Conservation (phyloP, 257 asterid genomes). For the Solanum pimpinellifolium region DNA sequence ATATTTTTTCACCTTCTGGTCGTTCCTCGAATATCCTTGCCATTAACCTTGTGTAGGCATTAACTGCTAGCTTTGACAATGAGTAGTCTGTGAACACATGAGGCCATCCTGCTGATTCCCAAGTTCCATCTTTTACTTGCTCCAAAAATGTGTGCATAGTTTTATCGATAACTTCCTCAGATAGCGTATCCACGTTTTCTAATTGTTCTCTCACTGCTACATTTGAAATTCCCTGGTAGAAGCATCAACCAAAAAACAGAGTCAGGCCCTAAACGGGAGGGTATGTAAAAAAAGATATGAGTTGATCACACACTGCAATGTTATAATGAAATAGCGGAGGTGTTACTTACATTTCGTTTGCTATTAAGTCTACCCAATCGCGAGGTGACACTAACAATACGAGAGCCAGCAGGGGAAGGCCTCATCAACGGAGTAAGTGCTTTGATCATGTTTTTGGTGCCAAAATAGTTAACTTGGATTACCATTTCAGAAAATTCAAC, state of each 20-base stretch:
- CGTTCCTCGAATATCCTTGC: conserved; percentile 29
- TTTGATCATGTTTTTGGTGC: conserved; percentile 73
- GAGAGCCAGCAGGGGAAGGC: conserved; percentile 60
- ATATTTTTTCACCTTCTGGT: conserved; percentile 56
- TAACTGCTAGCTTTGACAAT: conserved; percentile 72
- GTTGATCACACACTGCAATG: background rate
- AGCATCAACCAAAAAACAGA: background rate
- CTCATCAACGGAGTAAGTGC: conserved; percentile 68
- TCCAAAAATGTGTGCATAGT: conserved; percentile 38
- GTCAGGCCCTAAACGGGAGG: background rate
- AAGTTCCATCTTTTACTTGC: conserved; percentile 67
- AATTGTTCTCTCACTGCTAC: conserved; percentile 46
- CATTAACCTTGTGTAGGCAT: conserved; percentile 59
- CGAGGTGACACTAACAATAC: conserved; percentile 71
- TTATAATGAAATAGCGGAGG: background rate
- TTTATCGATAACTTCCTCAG: conserved; percentile 63
- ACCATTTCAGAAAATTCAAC: conserved; percentile 66
- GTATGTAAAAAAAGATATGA: too few relatives aligned
- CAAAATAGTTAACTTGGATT: conserved; percentile 59
- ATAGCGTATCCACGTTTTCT: conserved; percentile 39
- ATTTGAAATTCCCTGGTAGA: conserved; percentile 56
- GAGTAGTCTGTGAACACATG: conserved; percentile 75
- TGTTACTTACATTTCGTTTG: conserved; percentile 44
- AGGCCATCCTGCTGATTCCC: conserved; percentile 86
- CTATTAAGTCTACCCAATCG: conserved; percentile 78